Evolutionary conservation across 108 stramenopile genomes (phyloP).

Genomic region (Epithemia pelagica): DNA sequence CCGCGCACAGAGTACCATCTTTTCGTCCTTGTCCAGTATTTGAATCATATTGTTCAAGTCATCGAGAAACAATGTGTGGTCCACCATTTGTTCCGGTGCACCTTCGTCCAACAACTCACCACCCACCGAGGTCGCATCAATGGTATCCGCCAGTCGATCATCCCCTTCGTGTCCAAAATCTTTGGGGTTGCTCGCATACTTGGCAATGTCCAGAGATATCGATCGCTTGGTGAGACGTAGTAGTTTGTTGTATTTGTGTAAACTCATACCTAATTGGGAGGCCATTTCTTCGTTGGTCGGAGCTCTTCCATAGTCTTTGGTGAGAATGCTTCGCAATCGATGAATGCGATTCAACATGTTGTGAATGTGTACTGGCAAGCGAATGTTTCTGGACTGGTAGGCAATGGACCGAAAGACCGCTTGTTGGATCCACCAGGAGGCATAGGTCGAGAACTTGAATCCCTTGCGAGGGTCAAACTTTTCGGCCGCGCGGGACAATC

Average conservation of each 20-base stretch:
- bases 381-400: constrained; percentile 88
- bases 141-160: constrained; percentile 64
- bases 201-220: constrained; percentile 76
- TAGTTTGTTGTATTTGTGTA: constrained; percentile 81
- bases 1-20: constrained; percentile 55
- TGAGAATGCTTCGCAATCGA: constrained; percentile 52
- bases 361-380: constrained; percentile 96
- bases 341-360: constrained; percentile 82
- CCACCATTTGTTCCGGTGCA: constrained; percentile 60
- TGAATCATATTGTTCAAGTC: constrained; percentile 80
- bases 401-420: constrained; percentile 87
- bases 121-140: constrained; percentile 32
- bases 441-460: constrained; percentile 90
- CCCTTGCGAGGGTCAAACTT: constrained; percentile 85
- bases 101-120: constrained; percentile 39
- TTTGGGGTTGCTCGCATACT: constrained; percentile 78
- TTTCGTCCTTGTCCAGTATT: constrained; percentile 69
- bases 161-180: constrained; percentile 75
- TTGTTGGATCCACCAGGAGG: constrained; percentile 91
- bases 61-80: constrained; percentile 63
- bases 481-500: constrained; percentile 77
- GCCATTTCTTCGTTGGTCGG: constrained; percentile 92
- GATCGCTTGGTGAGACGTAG: constrained; percentile 61
- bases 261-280: constrained; percentile 63
- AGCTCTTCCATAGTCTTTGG: constrained; percentile 62